Base-by-base conservation (phyloP, 371 early-diverging fungal genomes). In the Mortierella sp. region DNA sequence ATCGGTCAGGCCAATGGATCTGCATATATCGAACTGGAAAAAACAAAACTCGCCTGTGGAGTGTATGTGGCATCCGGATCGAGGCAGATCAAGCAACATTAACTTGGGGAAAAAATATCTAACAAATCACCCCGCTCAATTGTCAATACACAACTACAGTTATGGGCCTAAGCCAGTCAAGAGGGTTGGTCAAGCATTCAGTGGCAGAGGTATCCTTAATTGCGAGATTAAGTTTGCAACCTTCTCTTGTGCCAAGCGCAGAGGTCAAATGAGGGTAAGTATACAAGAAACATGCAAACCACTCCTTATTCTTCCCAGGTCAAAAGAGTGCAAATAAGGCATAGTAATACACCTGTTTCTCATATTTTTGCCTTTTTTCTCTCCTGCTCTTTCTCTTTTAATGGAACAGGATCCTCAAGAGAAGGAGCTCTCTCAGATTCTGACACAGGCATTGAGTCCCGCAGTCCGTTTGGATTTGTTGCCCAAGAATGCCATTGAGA, bases 191-290 rank as follows among this genome's bases (percentile, higher is more conserved):
- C 64, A 70, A 11, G 61, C 55, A 32, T 89, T 90, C 58, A 87
- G 84, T 28, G 84, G 79, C 42, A 83, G 81, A n/a, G 93, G 93
- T 21, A 82, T 67, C 15, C 78, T 95, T 23, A 86, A 89, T 54
- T 95, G 95, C 72, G 96, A 96, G 56, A 92, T 97, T 72, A 93
- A 94, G 70, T 94, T 95, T 70, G 87, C 97, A 1, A 88, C 96
- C 9, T 97, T 95, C 58, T 85, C 97, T n/a, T 89, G 92, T 50
- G 76, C 73, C 50, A 92, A 92, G 75, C 86, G 91, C 70, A 79
- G 91, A 47, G 63, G 79, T 24, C 83, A 87, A 24, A 79, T 87
- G n/a, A 81, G 83, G 50, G 88, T 88, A 83, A 70, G 52, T 26
- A 8, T 31, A 8, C 4, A 17, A 39, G 11, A 23, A 50, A 31